These are phyloP conservation scores for Amphichorda felina DNA, from an alignment of 2,329 filamentous ascomycete genomes.

Conservation along the genomic window DNA sequence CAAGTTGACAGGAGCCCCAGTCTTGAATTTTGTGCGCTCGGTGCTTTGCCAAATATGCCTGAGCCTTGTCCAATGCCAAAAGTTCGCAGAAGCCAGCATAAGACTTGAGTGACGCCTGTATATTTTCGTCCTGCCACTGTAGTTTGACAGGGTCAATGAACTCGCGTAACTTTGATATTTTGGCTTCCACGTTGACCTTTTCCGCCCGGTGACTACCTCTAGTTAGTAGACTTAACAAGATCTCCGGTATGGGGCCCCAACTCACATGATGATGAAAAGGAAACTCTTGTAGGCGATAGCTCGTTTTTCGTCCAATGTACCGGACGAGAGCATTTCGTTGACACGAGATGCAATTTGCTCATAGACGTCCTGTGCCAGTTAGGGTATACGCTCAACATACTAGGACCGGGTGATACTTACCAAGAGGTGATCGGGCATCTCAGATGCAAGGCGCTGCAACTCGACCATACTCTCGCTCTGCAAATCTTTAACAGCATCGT, in stretches of 20 bases:
- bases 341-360: constrained; percentile 76
- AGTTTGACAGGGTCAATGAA: constrained; percentile 76
- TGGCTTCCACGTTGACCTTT: constrained; percentile 57
- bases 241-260: constrained; percentile 2
- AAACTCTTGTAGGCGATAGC: constrained; percentile 82
- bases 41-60: constrained; percentile 63
- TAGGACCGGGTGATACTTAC: constrained; percentile 26
- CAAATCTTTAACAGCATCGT: constrained; percentile 81
- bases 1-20: constrained; percentile 69
- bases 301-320: constrained; percentile 67
- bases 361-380: constrained; percentile 56
- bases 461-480: constrained; percentile 79
- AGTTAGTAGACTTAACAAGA: neutral
- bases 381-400: neutral
- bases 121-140: constrained; percentile 63
- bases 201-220: constrained; percentile 62
- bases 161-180: constrained; percentile 57
- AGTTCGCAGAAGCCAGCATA: constrained; percentile 72
- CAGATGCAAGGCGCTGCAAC: constrained; percentile 75
- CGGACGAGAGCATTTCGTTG: constrained; percentile 63
- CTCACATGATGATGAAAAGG: constrained; percentile 80
- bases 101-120: constrained; percentile 58
- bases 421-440: constrained; percentile 84
- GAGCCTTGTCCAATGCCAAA: constrained; percentile 68
- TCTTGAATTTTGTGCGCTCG: constrained; percentile 67